A percentile compares a stretch with the other conserved stretches of the same genome.
Evolutionary conservation across 306 rosid species (phyloP).

Genomic region (Lotus japonicus): DNA sequence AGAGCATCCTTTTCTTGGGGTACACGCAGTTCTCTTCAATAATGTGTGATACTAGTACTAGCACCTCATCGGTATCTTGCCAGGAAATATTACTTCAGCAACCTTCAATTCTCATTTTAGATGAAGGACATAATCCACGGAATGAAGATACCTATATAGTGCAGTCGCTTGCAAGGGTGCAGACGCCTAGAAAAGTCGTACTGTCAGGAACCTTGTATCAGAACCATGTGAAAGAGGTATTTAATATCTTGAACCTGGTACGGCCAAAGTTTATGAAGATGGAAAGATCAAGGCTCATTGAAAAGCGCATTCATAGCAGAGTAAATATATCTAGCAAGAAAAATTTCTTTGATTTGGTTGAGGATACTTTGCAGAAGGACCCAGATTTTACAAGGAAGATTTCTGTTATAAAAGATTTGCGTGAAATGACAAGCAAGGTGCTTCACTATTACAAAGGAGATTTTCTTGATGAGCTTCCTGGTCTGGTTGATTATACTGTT

Average conservation of each 20-base stretch:
- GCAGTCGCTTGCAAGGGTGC: constrained; percentile 69
- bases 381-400: constrained; percentile 70
- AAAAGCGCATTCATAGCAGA: constrained; percentile 66
- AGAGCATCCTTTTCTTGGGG: constrained; percentile 86
- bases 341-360: constrained; percentile 66
- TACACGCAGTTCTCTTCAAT: constrained; percentile 85
- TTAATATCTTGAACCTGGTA: constrained; percentile 74
- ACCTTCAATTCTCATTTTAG: constrained; percentile 79
- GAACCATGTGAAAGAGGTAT: constrained; percentile 88
- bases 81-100: constrained; percentile 60
- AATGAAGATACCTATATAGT: constrained; percentile 81
- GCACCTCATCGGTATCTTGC: constrained; percentile 36
- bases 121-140: constrained; percentile 96
- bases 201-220: constrained; percentile 94
- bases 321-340: constrained; percentile 47
- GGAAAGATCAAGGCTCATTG: constrained; percentile 61
- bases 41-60: constrained; percentile 48
- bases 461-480: constrained; percentile 96
- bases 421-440: constrained; percentile 85
- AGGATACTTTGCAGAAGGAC: constrained; percentile 77
- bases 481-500: constrained; percentile 75
- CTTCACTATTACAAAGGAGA: constrained; percentile 94
- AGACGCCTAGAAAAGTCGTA: constrained; percentile 79
- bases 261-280: constrained; percentile 67
- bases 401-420: constrained; percentile 74